Evolutionary conservation across 208 protist genomes (phyloP).

Genomic region (Vickermania spadyakhi): DNA sequence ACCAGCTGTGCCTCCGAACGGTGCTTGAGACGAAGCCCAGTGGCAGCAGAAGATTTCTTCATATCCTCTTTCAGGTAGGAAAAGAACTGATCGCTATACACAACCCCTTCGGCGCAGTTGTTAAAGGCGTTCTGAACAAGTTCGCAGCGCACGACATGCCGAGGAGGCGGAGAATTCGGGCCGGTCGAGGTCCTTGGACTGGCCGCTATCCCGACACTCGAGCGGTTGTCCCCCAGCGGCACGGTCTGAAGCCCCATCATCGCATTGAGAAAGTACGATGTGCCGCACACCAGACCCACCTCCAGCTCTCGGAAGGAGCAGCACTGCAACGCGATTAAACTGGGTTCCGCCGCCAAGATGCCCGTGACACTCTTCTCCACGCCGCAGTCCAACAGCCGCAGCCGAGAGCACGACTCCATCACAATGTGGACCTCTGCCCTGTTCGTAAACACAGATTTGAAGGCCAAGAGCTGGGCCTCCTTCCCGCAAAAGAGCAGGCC

Average conservation of each 20-base stretch:
- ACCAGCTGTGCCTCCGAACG: neutral
- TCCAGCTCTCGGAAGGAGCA: slow-evolving; percentile 2
- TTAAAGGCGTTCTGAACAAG: neutral
- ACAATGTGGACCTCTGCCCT: neutral
- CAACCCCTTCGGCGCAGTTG: neutral
- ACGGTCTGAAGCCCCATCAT: neutral
- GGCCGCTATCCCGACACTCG: neutral
- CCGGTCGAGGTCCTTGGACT: neutral
- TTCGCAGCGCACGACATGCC: neutral
- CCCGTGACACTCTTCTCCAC: slow-evolving; percentile 3
- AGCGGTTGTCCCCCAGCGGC: neutral
- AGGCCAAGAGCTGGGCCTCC: neutral
- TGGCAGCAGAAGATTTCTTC: neutral
- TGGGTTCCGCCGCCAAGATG: neutral
- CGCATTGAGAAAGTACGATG: neutral
- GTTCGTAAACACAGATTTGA: neutral
- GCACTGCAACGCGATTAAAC: neutral
- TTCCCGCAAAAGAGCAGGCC: neutral
- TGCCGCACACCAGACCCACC: neutral
- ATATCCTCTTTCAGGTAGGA: neutral
- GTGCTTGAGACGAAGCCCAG: neutral
- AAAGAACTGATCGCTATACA: neutral
- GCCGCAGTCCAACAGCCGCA: neutral
- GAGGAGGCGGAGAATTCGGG: neutral
- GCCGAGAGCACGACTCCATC: neutral